Evolutionary conservation across 73 alveolate genomes (phyloP).

Genomic region (Effrenium voratum): DNA sequence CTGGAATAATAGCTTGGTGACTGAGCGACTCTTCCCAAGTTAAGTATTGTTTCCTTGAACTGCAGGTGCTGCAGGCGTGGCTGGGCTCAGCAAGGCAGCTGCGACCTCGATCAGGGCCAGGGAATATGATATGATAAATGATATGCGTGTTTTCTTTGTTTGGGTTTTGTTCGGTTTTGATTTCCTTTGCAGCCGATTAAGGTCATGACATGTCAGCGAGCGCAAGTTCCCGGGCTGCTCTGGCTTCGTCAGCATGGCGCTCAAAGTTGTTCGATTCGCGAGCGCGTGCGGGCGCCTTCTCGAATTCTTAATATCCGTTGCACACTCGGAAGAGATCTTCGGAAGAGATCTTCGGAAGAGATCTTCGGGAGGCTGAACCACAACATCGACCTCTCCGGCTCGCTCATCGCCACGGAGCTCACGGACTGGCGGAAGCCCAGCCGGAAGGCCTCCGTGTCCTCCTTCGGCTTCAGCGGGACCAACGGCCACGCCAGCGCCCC

Average conservation of each 20-base stretch:
- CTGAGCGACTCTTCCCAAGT: neutral
- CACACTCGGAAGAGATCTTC: neutral
- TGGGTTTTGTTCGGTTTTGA: neutral
- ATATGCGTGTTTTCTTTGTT: neutral
- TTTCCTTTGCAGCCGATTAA: neutral
- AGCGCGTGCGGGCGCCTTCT: neutral
- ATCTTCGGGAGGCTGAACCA: constrained; percentile 58
- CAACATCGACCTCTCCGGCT: constrained; percentile 65
- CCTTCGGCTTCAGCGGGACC: constrained; percentile 81
- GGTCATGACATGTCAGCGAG: constrained; percentile 54
- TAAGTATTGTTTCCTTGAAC: neutral
- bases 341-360: too few relatives aligned
- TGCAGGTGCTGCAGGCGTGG: constrained; percentile 88
- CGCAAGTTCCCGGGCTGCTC: constrained; percentile 56
- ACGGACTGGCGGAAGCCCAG: neutral
- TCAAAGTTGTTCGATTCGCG: neutral
- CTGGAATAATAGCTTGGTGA: neutral
- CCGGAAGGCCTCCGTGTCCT: constrained; percentile 64
- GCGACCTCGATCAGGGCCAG: neutral
- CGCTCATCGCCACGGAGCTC: constrained; percentile 48
- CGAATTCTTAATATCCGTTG: too few relatives aligned
- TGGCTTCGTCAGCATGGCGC: constrained; percentile 71
- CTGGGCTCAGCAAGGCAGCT: constrained; percentile 85
- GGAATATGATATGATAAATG: neutral
- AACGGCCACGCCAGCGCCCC: constrained; percentile 68